Evolutionary conservation across 73 alveolate species (phyloP).

Genomic region (Paramecium pentaurelia): DNA sequence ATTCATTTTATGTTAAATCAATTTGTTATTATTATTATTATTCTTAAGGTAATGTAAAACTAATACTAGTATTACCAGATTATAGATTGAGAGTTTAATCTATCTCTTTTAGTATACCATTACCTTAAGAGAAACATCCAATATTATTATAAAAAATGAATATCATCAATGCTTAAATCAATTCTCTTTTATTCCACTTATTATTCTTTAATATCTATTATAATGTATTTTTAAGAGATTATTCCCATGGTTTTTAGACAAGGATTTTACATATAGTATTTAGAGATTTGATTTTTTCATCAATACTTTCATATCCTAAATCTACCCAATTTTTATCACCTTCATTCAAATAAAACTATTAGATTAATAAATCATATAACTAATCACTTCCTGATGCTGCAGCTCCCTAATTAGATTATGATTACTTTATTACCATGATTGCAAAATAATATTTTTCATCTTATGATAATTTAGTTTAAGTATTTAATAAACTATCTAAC

Average conservation of each 20-base stretch:
- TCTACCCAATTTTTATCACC: not conserved
- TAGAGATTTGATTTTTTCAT: not conserved
- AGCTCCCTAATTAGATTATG: not conserved
- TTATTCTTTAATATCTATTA: not conserved
- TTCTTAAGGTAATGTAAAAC: not conserved
- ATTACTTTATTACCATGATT: not conserved
- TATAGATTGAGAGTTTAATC: not conserved
- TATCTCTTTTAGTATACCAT: not conserved
- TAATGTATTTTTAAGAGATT: not conserved
- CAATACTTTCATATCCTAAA: not conserved
- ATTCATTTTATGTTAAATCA: conserved; percentile 5
- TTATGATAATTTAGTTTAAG: not conserved
- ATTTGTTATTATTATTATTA: not conserved
- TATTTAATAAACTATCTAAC: not conserved
- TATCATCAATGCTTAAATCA: not conserved
- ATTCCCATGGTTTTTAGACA: not conserved
- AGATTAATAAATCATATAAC: not conserved
- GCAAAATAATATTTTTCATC: not conserved
- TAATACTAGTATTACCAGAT: conserved; percentile 25
- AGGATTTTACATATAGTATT: not conserved
- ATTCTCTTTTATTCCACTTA: not conserved
- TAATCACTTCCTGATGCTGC: conserved; percentile 30
- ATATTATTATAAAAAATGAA: not conserved
- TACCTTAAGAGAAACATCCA: conserved; percentile 27
- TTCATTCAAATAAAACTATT: not conserved